Evolutionary conservation across 2,329 filamentous ascomycete genomes (phyloP).

Genomic region (Fragosphaeria purpurea): DNA sequence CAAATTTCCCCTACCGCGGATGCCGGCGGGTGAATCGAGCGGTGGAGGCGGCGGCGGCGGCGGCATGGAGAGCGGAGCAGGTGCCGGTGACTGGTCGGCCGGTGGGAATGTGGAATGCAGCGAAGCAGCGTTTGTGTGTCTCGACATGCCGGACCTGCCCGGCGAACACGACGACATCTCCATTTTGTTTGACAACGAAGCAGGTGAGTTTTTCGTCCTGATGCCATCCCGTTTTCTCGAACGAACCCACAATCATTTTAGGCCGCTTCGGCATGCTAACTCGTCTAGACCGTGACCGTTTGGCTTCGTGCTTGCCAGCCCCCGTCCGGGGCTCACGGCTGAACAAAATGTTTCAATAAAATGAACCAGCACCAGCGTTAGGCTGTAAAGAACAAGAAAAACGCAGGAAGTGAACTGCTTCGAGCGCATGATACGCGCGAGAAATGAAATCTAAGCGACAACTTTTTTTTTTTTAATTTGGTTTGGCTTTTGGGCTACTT

Average conservation of each 20-base stretch:
- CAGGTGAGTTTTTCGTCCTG: conserved; percentile 44
- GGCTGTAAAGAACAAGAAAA: too few species aligned
- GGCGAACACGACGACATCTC: conserved; percentile 89
- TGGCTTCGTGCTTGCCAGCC: conserved; percentile 44
- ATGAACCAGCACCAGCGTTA: too few species aligned
- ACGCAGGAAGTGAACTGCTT: too few species aligned
- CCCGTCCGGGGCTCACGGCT: conserved; percentile 38
- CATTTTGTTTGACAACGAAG: conserved; percentile 71
- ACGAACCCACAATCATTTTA: neutral
- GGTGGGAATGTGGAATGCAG: conserved; percentile 24
- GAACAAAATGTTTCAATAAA: conserved; percentile 9
- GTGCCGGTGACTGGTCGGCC: neutral
- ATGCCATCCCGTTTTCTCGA: neutral
- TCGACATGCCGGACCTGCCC: conserved; percentile 81
- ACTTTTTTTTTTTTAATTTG: too few species aligned
- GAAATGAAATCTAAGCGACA: too few species aligned
- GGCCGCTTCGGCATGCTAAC: neutral
- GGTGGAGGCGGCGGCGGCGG: conserved; percentile 2
- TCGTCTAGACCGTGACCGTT: conserved; percentile 41
- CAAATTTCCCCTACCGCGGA: conserved; percentile 73
- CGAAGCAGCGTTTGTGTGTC: conserved; percentile 61
- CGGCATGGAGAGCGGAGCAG: conserved; percentile 4
- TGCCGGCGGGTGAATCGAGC: conserved; percentile 35
- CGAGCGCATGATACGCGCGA: too few species aligned
- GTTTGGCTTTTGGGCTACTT: neutral